Conservation (phyloP, 2,329 filamentous ascomycete genomes). For the Botrytis sinoallii region DNA sequence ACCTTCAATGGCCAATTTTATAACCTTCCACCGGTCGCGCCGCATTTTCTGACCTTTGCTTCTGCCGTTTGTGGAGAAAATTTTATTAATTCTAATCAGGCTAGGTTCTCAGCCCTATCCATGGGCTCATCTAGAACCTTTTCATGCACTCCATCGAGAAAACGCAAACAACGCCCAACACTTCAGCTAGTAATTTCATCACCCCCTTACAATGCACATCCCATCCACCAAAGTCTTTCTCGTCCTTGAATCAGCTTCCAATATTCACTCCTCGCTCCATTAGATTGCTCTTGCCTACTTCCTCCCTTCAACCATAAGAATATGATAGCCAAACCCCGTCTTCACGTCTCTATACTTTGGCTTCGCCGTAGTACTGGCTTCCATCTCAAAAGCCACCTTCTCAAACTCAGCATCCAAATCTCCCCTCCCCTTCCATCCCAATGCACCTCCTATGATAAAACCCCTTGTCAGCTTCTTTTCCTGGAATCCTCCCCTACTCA, state of each 20-base stretch:
- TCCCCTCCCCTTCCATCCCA: conserved; percentile 72
- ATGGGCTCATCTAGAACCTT: conserved; percentile 5
- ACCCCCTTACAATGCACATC: not conserved
- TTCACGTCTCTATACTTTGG: conserved; percentile 69
- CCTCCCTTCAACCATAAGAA: conserved; percentile 64
- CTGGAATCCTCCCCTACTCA: not conserved
- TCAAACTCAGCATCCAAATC: conserved; percentile 67
- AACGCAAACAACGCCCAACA: not conserved
- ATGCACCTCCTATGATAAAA: conserved; percentile 55
- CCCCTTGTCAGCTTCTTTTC: not conserved
- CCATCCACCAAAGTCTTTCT: not conserved
- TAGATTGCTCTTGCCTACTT: conserved; percentile 28
- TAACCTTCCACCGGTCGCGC: not conserved
- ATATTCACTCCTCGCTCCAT: not conserved
- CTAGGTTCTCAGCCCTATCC: conserved; percentile 4
- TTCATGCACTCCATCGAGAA: not conserved
- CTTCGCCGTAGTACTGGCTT: conserved; percentile 60
- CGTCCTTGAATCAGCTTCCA: not conserved
- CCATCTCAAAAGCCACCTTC: conserved; percentile 66
- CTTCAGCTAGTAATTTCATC: not conserved
- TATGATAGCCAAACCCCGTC: conserved; percentile 74
- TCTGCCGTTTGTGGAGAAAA: not conserved
- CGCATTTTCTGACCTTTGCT: not conserved
- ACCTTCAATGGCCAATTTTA: not conserved
- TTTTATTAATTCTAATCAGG: not conserved